A percentile compares a stretch with the other conserved stretches of the same genome.
Evolutionary conservation across 805 yeast genomes (phyloP).

Genomic region (Grigorovia yakushimaensis): DNA sequence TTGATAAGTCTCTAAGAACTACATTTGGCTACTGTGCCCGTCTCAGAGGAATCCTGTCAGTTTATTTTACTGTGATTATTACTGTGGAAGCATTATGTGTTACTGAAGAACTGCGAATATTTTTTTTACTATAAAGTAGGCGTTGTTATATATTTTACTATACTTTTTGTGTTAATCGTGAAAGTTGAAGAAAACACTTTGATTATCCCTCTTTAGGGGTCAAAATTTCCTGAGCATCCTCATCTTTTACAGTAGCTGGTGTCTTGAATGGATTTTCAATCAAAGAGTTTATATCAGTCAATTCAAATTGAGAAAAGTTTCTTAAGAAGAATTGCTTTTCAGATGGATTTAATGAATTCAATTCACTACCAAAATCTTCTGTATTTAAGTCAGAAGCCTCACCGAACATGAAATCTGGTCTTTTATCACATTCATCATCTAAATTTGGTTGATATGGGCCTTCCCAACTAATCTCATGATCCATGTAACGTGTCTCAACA

Average conservation of each 20-base stretch:
- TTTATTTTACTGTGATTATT: too few species aligned
- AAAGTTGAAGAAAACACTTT: too few species aligned
- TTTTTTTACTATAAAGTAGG: too few species aligned
- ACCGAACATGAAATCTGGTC: neutral
- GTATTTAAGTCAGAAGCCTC: neutral
- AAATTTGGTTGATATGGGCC: slow-evolving; percentile 2
- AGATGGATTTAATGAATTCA: neutral
- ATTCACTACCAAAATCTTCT: neutral
- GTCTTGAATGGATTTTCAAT: slow-evolving; percentile 2
- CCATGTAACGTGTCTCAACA: slow-evolving; percentile 3
- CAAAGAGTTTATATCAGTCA: neutral
- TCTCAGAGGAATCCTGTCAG: too few species aligned
- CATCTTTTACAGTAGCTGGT: neutral
- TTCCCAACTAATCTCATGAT: slow-evolving; percentile 1
- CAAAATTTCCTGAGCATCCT: neutral
- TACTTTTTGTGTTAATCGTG: too few species aligned
- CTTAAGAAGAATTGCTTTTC: neutral
- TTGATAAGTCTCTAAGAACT: too few species aligned
- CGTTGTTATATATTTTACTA: too few species aligned
- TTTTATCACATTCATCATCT: slow-evolving; percentile 3
- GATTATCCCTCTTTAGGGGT: neutral
- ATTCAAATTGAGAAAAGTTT: neutral
- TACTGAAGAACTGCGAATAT: too few species aligned
- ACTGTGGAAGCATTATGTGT: too few species aligned
- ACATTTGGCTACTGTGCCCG: too few species aligned